Evolutionary conservation across 2,329 filamentous ascomycete genomes (phyloP), one percentile per base, ranked within the genome.

Genomic region (Aspergillus neotritici): DNA sequence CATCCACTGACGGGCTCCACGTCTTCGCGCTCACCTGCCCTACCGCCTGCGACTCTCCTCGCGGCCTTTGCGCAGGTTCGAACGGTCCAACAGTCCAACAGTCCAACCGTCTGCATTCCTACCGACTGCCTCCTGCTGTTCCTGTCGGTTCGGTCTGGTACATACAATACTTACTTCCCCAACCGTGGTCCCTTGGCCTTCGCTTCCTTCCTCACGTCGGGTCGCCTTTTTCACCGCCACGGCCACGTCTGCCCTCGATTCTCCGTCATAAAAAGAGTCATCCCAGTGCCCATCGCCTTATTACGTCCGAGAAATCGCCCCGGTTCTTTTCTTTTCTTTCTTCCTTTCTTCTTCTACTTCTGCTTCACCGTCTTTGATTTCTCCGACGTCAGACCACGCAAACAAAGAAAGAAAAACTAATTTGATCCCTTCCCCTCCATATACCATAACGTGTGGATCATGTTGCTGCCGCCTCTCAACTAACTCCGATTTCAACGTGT

Each of bases 1-100:
- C 44, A 43, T 47, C 41, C 46, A 49, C 40, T 48, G 44, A 40
- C 47, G 43, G 47, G 51, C 49, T 55, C 51, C 52, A 55, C 52
- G 52, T 55, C 52, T 52, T 46, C 37, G 17, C 45, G 40, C 25
- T 40, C 51, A 49, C 21, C 43, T 46, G 43, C 52, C 48, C 52
- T 50, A 51, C 51, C 50, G 50, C 50, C 50, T 43, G 40, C 40
- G 13, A 33, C 37, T 44, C 10, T 34, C 37, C 43, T 40, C 40
- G 33, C 37, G n/a, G n/a, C n/a, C n/a, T n/a, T n/a, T n/a, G n/a
- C n/a, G n/a, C n/a, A n/a, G n/a, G n/a, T n/a, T n/a, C n/a, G n/a
- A n/a, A n/a, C n/a, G n/a, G n/a, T n/a, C n/a, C n/a, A 45, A 25
- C 16, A 34, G 37, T 38, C 40, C 46, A 13, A 9, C 42, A 40